Evolutionary conservation across 345 rosid species (phyloP).

Genomic region (Ceriops tagal): DNA sequence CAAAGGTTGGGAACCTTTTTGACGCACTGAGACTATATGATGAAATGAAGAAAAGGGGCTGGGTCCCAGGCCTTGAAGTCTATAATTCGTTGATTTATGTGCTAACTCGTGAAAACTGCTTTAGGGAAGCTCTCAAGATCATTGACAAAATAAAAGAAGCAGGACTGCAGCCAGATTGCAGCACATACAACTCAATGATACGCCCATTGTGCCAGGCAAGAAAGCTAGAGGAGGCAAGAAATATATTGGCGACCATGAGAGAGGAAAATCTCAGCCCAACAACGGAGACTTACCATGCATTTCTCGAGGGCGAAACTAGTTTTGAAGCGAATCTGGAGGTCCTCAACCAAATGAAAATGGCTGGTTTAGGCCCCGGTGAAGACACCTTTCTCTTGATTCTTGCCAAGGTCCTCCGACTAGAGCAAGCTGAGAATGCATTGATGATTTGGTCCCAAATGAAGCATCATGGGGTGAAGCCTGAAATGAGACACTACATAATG

Average conservation of each 20-base stretch:
- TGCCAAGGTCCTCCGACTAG: conserved; percentile 45
- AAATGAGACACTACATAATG: conserved; percentile 41
- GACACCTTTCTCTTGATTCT: conserved; percentile 62
- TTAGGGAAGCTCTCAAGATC: conserved; percentile 59
- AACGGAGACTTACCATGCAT: conserved; percentile 69
- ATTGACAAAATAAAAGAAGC: conserved; percentile 53
- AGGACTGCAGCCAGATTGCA: conserved; percentile 56
- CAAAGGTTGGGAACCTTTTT: conserved; percentile 77
- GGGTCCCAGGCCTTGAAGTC: conserved; percentile 54
- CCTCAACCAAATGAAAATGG: conserved; percentile 52
- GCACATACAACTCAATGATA: conserved; percentile 72
- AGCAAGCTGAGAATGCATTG: conserved; percentile 63
- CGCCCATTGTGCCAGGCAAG: conserved; percentile 55
- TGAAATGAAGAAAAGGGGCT: conserved; percentile 84
- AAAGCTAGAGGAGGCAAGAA: conserved; percentile 58
- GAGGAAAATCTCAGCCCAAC: conserved; percentile 51
- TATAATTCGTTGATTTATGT: conserved; percentile 73
- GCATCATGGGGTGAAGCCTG: conserved; percentile 45
- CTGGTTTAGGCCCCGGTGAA: conserved; percentile 54
- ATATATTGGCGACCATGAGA: conserved; percentile 52
- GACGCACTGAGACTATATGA: conserved; percentile 76
- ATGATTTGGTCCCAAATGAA: conserved; percentile 72
- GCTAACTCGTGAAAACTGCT: conserved; percentile 64
- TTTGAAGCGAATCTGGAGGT: conserved; percentile 52
- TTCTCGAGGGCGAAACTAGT: conserved; percentile 41